Base-by-base conservation (phyloP, 2,329 filamentous ascomycete species). In the Microdochium nivale region DNA sequence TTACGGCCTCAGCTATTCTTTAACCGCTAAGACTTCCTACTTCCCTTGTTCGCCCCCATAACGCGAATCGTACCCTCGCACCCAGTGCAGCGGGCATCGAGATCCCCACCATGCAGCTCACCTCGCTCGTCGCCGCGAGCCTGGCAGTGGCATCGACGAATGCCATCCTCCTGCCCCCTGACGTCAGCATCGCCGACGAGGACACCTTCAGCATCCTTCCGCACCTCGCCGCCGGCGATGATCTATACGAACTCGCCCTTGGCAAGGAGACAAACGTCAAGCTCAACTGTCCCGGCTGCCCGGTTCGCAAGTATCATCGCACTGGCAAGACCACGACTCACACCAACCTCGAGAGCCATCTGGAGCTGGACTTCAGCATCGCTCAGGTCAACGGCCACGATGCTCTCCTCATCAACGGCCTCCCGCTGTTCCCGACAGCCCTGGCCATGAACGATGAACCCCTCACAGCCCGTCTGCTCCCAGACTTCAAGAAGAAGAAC, bases 391-490 rank as follows among this genome's bases (percentile, higher is more conserved):
- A 64, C 40, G 69, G 68, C 48, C 60, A 62, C 53, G 72, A 77
- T 55, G 70, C 68, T 43, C 69, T 87, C 25, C 61, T 79, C 35
- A 59, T 86, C 52, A 86, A 86, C 65, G 79, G 76, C 52, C 76
- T 78, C 54, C 76, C 81, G 59, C 69, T 87, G 19, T 87, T 83
- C 58, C 79, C 79, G 16, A 66, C 72, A 49, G 65, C 78, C 56
- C 68, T 78, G 60, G 70, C 74, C 1, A 70, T 73, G 62, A 63
- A 62, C 56, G 65, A 25, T 3, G 5, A 67, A 48, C 65, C 66
- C 9, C 68, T 82, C 35, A 67, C 63, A 5, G 79, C 79, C 11
- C 59, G 67, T 13, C 72, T 81, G 51, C 59, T 74, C 32, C 66
- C 71, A 40, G 68, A 73, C 43, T 54, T 62, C 54, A 49, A 63